phyloP scores from a whole-genome alignment of 2,329 filamentous ascomycete genomes.

The Bipolaris oryzae region DNA sequence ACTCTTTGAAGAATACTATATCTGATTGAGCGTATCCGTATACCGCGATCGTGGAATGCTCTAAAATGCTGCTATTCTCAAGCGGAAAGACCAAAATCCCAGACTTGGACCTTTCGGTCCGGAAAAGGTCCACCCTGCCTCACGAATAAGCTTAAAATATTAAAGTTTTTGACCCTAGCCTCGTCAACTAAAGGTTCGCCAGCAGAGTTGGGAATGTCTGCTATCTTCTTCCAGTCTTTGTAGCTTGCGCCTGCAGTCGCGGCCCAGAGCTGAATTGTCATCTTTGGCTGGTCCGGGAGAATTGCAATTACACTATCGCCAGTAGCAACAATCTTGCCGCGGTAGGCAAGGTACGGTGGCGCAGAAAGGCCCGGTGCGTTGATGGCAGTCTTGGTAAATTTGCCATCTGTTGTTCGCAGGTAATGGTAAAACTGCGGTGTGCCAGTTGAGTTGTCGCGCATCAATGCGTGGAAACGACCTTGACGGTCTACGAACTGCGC shows the following conservation, averaged over 20 bases:
- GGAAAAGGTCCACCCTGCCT: constrained; percentile 44
- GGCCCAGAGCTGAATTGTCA: constrained; percentile 36
- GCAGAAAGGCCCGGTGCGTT: constrained; percentile 36
- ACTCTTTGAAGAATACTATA: no score
- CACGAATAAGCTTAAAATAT: constrained; percentile 42
- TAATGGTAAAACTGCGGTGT: constrained; percentile 43
- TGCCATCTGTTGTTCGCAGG: constrained; percentile 34
- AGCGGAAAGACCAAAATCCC: constrained; percentile 36
- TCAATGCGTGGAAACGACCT: constrained; percentile 58
- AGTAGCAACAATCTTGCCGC: constrained; percentile 38
- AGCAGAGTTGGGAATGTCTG: constrained; percentile 38
- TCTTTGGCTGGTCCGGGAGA: constrained; percentile 39
- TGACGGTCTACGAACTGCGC: constrained; percentile 54
- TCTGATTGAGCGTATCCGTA: no score
- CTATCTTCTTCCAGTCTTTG: constrained; percentile 40
- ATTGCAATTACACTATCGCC: constrained; percentile 40
- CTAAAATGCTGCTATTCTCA: neutral
- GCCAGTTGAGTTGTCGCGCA: constrained; percentile 50
- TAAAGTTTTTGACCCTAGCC: constrained; percentile 31
- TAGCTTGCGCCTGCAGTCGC: constrained; percentile 37
- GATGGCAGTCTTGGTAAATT: constrained; percentile 42
- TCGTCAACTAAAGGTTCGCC: constrained; percentile 43
- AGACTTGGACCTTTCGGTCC: constrained; percentile 42
- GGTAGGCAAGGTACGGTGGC: constrained; percentile 41
- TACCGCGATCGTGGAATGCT: fast-evolving